These are phyloP conservation scores for Tylopilus sp. DNA, from an alignment of 768 basidiomycete species.

Conservation along the genomic window DNA sequence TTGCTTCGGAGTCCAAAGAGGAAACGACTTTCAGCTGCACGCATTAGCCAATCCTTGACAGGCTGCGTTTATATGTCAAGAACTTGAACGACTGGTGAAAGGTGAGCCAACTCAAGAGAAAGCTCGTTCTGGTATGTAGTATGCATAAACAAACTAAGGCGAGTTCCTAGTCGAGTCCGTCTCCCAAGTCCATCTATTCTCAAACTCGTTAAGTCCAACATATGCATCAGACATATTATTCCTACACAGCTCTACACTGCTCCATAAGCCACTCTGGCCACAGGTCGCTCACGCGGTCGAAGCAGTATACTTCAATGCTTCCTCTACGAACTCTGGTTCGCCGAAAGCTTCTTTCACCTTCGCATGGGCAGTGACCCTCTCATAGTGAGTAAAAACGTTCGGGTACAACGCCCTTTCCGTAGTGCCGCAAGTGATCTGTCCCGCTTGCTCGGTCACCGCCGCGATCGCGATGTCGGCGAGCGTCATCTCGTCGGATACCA, in stretches of 20 bases:
- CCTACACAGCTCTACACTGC: not conserved
- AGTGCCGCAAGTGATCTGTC: constrained; percentile 22
- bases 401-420: constrained; percentile 26
- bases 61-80: not conserved
- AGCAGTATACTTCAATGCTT: constrained; percentile 9
- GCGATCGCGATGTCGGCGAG: constrained; percentile 28
- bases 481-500: constrained; percentile 23
- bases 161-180: too few relatives aligned
- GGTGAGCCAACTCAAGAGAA: not conserved
- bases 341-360: constrained; percentile 19
- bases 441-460: constrained; percentile 20
- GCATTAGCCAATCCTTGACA: not conserved
- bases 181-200: too few relatives aligned
- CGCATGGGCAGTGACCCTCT: constrained; percentile 18
- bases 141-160: constrained; percentile 7
- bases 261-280: not conserved
- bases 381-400: constrained; percentile 24
- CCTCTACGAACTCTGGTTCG: constrained; percentile 17
- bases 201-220: not conserved
- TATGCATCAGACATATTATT: not conserved
- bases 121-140: not conserved
- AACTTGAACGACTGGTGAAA: not conserved
- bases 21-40: not conserved
- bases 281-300: constrained; percentile 8
- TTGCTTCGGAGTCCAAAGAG: not conserved